phyloP scores from a whole-genome alignment of 2,329 filamentous ascomycete genomes.

The Lasiodiplodia sp. region DNA sequence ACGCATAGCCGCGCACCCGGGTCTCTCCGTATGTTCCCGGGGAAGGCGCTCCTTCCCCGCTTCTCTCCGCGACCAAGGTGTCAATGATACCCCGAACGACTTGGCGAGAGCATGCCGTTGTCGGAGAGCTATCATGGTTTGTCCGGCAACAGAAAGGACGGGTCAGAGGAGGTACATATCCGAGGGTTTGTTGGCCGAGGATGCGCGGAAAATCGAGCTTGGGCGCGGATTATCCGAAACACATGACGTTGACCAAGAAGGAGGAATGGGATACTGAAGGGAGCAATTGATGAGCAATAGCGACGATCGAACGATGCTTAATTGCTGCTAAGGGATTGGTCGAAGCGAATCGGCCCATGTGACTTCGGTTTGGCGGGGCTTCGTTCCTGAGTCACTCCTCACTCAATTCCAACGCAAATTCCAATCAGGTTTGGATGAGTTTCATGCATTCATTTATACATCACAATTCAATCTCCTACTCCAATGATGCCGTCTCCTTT shows the following conservation, averaged over 20 bases:
- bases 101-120: background rate
- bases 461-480: conserved; percentile 25
- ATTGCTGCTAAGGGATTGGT: background rate
- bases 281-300: background rate
- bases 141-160: background rate
- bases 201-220: background rate
- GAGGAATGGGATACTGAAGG: background rate
- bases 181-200: background rate
- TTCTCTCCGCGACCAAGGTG: background rate
- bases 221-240: background rate
- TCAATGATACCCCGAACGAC: background rate
- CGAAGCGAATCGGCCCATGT: background rate
- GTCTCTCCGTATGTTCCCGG: background rate
- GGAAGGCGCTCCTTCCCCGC: background rate
- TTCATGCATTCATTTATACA: conserved; percentile 30
- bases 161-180: background rate
- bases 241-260: background rate
- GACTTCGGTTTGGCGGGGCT: background rate
- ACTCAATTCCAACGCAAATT: background rate
- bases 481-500: conserved; percentile 21
- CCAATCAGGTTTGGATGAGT: background rate
- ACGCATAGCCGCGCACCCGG: background rate
- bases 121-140: background rate
- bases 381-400: background rate
- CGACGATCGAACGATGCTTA: background rate